phyloP scores from a whole-genome alignment of 495 filamentous ascomycete genomes.

The Penicillium angulare region DNA sequence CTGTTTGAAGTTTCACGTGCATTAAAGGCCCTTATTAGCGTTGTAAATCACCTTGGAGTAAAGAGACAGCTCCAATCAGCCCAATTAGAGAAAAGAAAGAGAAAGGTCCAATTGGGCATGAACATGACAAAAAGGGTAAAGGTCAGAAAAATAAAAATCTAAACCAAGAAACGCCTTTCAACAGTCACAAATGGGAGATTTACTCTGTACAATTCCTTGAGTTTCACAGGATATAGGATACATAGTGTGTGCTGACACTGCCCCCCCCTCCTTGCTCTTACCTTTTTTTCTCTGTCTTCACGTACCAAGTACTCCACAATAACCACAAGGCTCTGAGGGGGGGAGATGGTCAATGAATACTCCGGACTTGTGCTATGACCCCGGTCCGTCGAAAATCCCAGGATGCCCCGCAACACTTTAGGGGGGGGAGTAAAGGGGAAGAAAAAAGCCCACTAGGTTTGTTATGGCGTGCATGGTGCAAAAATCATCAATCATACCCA shows the following conservation, averaged over 20 bases:
- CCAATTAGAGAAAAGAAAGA: too few species aligned
- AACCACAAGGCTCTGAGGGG: not conserved
- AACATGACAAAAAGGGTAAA: too few species aligned
- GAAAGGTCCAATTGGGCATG: too few species aligned
- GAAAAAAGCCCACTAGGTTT: not conserved
- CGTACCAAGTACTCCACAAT: not conserved
- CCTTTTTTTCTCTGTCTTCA: not conserved
- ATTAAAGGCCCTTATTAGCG: conserved; percentile 16
- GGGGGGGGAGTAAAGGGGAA: not conserved
- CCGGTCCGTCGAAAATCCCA: conserved; percentile 11
- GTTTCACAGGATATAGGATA: too few species aligned
- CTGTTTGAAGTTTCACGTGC: conserved; percentile 18
- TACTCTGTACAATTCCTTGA: too few species aligned
- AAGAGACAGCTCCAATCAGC: too few species aligned
- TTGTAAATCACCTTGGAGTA: conserved; percentile 13
- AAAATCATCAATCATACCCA: not conserved
- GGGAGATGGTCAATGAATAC: too few species aligned
- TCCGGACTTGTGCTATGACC: conserved; percentile 6
- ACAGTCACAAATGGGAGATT: not conserved
- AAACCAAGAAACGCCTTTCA: too few species aligned
- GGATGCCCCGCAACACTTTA: conserved; percentile 1
- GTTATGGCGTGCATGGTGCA: conserved; percentile 15
- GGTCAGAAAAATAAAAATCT: too few species aligned
- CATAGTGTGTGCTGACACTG: not conserved
- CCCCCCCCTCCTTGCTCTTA: not conserved